A percentile compares a stretch with the other conserved stretches of the same genome.
Evolutionary conservation across 225 moss, liverwort and hornwort species (phyloP).

Genomic region (Takakia lepidozioides): DNA sequence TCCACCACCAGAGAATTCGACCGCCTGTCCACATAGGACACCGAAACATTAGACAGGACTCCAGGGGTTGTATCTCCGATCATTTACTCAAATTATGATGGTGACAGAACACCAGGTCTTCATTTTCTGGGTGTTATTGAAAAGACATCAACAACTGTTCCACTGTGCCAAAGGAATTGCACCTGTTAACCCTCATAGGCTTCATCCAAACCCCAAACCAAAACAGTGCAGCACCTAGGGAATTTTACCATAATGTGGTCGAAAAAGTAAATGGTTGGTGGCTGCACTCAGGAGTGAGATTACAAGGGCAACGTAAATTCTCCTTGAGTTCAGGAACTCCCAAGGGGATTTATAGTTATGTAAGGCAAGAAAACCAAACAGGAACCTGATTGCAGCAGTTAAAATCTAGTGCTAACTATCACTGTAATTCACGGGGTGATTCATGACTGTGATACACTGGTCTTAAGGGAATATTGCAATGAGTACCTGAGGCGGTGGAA

Average conservation of each 20-base stretch:
- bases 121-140: background rate
- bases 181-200: background rate
- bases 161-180: no score
- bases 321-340: background rate
- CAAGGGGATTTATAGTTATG: background rate
- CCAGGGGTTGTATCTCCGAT: conserved; percentile 2
- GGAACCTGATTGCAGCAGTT: background rate
- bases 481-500: conserved; percentile 64
- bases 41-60: background rate
- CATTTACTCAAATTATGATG: background rate
- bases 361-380: background rate
- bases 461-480: background rate
- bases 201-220: no score
- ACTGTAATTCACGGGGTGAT: background rate
- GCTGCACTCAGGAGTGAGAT: no score
- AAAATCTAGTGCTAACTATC: background rate
- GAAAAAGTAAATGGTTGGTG: no score
- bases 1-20: conserved; percentile 92
- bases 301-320: no score
- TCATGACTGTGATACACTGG: background rate
- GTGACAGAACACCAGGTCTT: background rate
- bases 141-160: background rate
- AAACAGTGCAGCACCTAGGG: no score
- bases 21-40: conserved; percentile 33
- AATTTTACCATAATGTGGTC: no score